A percentile compares a stretch with the other conserved stretches of the same genome.
Evolutionary conservation across 129 eudicot species (phyloP).

Genomic region (Helianthus tuberosus): DNA sequence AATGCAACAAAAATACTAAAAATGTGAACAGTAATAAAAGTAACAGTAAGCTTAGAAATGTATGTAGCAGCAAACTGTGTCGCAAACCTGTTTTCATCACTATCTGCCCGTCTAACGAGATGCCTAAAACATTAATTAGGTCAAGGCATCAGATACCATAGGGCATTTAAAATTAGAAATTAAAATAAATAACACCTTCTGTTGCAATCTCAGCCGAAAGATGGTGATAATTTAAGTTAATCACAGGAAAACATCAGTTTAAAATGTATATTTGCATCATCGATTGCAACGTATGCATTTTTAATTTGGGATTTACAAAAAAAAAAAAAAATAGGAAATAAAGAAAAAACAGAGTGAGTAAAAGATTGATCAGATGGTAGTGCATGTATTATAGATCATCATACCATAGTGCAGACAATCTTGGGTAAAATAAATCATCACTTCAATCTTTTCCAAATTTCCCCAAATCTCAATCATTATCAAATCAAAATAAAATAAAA

Average conservation of each 20-base stretch:
- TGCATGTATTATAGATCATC: constrained; percentile 76
- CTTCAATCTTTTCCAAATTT: background rate
- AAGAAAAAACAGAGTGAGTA: background rate
- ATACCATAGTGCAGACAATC: constrained; percentile 31
- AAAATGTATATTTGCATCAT: constrained; percentile 44
- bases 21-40: constrained; percentile 11
- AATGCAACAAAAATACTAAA: background rate
- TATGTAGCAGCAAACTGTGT: constrained; percentile 21
- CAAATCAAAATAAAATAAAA: too few relatives aligned
- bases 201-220: constrained; percentile 16
- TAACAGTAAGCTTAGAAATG: constrained; percentile 28
- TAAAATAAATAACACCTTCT: background rate
- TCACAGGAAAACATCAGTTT: background rate
- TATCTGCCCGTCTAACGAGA: constrained; percentile 23
- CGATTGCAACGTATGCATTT: constrained; percentile 35
- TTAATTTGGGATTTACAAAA: too few relatives aligned
- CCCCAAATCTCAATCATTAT: too few relatives aligned
- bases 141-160: constrained; percentile 27
- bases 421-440: constrained; percentile 41
- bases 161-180: background rate
- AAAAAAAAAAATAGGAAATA: too few relatives aligned
- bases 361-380: constrained; percentile 82
- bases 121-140: background rate
- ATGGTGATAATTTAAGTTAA: constrained; percentile 8
- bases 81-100: constrained; percentile 24